Evolutionary conservation across 257 asterid genomes (phyloP).

Genomic region (Salvia splendens): DNA sequence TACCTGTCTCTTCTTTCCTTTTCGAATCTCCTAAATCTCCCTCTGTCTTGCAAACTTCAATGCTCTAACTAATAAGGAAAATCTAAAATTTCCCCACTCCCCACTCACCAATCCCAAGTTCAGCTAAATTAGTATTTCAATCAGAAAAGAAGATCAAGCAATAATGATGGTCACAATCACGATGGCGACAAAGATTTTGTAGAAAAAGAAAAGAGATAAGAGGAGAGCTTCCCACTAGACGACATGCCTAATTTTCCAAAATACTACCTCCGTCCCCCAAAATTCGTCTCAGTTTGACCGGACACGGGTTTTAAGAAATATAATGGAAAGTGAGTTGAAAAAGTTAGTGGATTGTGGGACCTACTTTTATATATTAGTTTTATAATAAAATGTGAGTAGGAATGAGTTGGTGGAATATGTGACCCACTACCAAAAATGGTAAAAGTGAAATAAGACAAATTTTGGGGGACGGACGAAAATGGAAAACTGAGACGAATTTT

Average conservation of each 20-base stretch:
- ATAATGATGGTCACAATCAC: not conserved
- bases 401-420: too few species aligned
- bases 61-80: not conserved
- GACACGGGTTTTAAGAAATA: too few species aligned
- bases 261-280: too few species aligned
- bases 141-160: not conserved
- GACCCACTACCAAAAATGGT: too few species aligned
- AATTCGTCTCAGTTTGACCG: too few species aligned
- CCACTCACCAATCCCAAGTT: not conserved
- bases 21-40: not conserved
- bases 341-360: too few species aligned
- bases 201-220: not conserved
- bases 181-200: not conserved
- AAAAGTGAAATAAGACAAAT: too few species aligned
- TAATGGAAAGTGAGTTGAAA: too few species aligned
- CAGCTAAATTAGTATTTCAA: slow-evolving; percentile 2
- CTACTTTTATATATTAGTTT: too few species aligned
- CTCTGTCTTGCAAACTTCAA: slow-evolving; percentile 1
- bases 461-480: too few species aligned
- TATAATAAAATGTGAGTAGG: too few species aligned
- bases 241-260: not conserved
- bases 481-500: too few species aligned
- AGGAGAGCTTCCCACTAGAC: not conserved
- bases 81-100: slow-evolving; percentile 2
- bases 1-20: not conserved